Conservation (phyloP, 169 alveolate species). For the Plasmodium inui region DNA sequence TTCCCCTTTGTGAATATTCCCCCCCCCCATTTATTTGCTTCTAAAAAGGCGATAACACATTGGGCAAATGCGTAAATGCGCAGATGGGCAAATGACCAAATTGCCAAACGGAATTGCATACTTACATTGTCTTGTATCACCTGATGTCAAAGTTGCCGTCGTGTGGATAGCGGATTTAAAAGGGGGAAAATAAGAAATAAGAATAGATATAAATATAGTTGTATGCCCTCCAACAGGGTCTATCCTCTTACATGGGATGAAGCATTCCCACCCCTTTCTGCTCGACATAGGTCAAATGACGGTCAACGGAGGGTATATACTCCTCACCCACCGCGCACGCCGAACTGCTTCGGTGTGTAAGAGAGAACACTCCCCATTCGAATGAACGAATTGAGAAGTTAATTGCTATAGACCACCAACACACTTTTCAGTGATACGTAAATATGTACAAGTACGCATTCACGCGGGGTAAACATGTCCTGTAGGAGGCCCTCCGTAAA, state of each 20-base stretch:
- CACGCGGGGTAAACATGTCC: not conserved
- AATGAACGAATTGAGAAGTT: not conserved
- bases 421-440: not conserved
- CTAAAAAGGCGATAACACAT: not conserved
- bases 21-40: not conserved
- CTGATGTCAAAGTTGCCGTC: not conserved
- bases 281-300: not conserved
- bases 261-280: not conserved
- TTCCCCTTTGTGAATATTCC: not conserved
- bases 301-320: not conserved
- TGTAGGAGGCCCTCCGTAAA: not conserved
- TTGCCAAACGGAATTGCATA: not conserved
- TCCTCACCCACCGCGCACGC: not conserved
- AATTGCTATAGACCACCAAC: not conserved
- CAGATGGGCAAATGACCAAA: not conserved
- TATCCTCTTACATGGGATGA: not conserved
- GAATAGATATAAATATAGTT: too few species aligned
- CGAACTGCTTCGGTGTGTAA: not conserved
- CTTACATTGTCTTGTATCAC: not conserved
- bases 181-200: not conserved
- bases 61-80: not conserved
- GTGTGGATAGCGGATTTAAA: not conserved
- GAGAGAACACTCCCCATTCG: not conserved
- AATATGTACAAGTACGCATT: not conserved
- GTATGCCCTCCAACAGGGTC: not conserved